phyloP scores from a whole-genome alignment of 2,329 filamentous ascomycete genomes.

The Monilinia polystroma region DNA sequence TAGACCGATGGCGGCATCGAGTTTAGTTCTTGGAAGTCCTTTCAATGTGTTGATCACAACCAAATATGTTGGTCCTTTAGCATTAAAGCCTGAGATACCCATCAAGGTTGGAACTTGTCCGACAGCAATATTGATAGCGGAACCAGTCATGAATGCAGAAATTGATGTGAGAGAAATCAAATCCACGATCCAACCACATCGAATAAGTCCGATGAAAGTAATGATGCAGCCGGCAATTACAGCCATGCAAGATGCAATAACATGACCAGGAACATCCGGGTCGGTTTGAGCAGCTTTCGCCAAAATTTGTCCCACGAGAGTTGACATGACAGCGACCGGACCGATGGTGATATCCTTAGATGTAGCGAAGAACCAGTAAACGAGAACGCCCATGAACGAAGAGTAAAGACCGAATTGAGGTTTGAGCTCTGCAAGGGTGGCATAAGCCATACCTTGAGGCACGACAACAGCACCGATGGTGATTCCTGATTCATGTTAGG shows the following conservation, averaged over 20 bases:
- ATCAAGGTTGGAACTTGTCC: slow-evolving; percentile 82
- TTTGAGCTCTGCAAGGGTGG: slow-evolving; percentile 74
- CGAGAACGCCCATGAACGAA: slow-evolving; percentile 89
- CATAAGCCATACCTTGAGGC: slow-evolving; percentile 97
- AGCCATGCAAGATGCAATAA: slow-evolving; percentile 75
- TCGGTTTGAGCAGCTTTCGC: slow-evolving; percentile 56
- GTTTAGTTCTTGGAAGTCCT: slow-evolving; percentile 60
- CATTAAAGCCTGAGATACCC: slow-evolving; percentile 69
- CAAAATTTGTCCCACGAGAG: slow-evolving; percentile 81
- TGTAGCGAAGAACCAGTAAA: slow-evolving; percentile 98
- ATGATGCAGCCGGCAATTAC: slow-evolving; percentile 78
- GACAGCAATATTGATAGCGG: slow-evolving; percentile 80
- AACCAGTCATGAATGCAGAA: slow-evolving; percentile 95
- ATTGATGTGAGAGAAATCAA: slow-evolving; percentile 88
- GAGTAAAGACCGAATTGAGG: slow-evolving; percentile 88
- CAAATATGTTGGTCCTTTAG: slow-evolving; percentile 72
- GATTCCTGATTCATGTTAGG: slow-evolving; percentile 49
- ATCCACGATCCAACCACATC: slow-evolving; percentile 87
- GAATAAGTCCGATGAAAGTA: slow-evolving; percentile 71
- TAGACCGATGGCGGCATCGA: slow-evolving; percentile 90
- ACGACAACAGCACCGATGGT: slow-evolving; percentile 77
- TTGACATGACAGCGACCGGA: slow-evolving; percentile 95
- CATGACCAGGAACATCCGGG: slow-evolving; percentile 59
- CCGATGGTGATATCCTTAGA: slow-evolving; percentile 99
- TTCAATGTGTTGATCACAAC: slow-evolving; percentile 84